Evolutionary conservation across 441 rosid genomes (phyloP).

Genomic region (Hura crepitans): DNA sequence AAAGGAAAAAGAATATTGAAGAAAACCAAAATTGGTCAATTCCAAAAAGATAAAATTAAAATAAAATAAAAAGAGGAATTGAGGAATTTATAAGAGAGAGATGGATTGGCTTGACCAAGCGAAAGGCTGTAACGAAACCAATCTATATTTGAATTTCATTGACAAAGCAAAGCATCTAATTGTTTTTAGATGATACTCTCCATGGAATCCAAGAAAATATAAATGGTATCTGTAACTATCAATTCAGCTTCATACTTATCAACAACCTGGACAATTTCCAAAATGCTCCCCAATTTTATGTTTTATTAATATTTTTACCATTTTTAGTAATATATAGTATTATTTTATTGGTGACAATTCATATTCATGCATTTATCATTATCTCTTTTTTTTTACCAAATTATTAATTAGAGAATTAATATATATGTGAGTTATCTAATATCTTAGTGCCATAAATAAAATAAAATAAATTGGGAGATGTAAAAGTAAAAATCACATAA

Average conservation of each 20-base stretch:
- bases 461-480: too few species aligned
- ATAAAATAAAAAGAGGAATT: constrained; percentile 9
- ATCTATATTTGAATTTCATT: constrained; percentile 10
- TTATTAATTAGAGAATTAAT: too few species aligned
- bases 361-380: not conserved
- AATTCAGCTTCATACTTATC: constrained; percentile 13
- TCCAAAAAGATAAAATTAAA: not conserved
- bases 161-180: constrained; percentile 26
- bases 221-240: constrained; percentile 22
- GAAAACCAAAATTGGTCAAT: constrained; percentile 29
- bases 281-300: not conserved
- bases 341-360: not conserved
- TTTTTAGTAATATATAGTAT: not conserved
- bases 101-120: constrained; percentile 26
- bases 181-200: constrained; percentile 13
- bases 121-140: constrained; percentile 19
- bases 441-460: too few species aligned
- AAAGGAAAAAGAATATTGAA: too few species aligned
- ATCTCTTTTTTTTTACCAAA: too few species aligned
- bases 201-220: constrained; percentile 34
- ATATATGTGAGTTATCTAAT: too few species aligned
- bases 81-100: constrained; percentile 24
- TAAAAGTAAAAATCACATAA: too few species aligned
- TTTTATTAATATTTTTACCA: too few species aligned
- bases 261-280: not conserved